Percentiles rank a stretch among this genome's conserved stretches.
Evolutionary conservation across 139 green algal species (phyloP).

Genomic region (Coelastrella sp.): DNA sequence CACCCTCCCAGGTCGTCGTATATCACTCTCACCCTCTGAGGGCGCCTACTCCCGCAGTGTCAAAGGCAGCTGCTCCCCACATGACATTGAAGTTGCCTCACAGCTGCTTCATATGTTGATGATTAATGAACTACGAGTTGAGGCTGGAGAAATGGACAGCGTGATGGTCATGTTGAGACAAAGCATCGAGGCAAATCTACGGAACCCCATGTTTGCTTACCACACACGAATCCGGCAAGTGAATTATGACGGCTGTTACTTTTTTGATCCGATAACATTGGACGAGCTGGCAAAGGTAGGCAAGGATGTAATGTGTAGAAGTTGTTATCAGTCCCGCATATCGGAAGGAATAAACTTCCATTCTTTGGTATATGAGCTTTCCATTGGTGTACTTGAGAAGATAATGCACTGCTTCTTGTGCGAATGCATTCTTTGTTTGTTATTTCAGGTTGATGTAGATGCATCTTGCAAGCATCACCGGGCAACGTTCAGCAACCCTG

Average conservation of each 20-base stretch:
- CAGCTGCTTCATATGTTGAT: conserved; percentile 89
- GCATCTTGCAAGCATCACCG: conserved; percentile 19
- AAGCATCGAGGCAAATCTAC: conserved; percentile 67
- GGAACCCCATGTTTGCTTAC: conserved; percentile 75
- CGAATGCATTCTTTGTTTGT: neutral
- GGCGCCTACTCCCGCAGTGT: conserved; percentile 78
- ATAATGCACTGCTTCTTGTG: conserved; percentile 14
- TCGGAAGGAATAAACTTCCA: too few species aligned
- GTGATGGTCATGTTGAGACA: conserved; percentile 52
- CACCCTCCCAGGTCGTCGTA: conserved; percentile 22
- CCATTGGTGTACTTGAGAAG: too few species aligned
- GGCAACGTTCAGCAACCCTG: conserved; percentile 73
- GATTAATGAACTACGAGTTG: conserved; percentile 35
- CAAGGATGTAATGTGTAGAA: too few species aligned
- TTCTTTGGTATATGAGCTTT: neutral
- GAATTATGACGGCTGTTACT: conserved; percentile 87
- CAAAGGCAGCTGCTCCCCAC: conserved; percentile 70
- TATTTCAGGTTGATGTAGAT: conserved; percentile 26
- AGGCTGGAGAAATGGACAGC: conserved; percentile 2
- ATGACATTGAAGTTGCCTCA: conserved; percentile 80
- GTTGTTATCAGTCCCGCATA: too few species aligned
- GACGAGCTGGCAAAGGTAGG: conserved; percentile 61
- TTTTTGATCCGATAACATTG: conserved; percentile 74
- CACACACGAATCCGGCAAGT: conserved; percentile 63
- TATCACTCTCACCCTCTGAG: conserved; percentile 38